Percentiles rank a stretch among this genome's conserved stretches.
phyloP scores from a whole-genome alignment of 2,329 filamentous ascomycete species.

The Ophiostoma tasmaniense region DNA sequence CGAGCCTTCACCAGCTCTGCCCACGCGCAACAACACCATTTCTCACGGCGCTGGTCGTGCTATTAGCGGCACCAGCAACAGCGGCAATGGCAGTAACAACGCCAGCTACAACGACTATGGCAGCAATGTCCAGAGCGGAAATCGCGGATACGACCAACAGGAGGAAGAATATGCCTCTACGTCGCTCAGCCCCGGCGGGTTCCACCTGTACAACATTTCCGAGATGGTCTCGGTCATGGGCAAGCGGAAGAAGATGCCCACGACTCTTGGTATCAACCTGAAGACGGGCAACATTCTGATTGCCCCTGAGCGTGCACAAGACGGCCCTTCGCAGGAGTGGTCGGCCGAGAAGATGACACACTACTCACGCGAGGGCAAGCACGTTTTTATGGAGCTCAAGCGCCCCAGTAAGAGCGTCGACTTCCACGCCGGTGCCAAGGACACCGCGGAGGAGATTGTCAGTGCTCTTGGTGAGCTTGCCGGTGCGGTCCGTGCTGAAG shows the following conservation, averaged over 20 bases:
- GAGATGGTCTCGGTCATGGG: constrained; percentile 97
- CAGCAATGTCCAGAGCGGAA: constrained; percentile 14
- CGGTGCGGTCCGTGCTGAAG: constrained; percentile 74
- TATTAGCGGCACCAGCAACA: background rate
- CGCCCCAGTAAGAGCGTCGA: constrained; percentile 90
- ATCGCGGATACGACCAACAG: constrained; percentile 26
- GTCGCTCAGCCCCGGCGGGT: constrained; percentile 62
- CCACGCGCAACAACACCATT: constrained; percentile 16
- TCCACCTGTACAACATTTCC: constrained; percentile 92
- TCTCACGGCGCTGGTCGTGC: constrained; percentile 4
- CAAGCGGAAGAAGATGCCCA: constrained; percentile 96
- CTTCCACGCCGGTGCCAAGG: constrained; percentile 94
- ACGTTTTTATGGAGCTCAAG: constrained; percentile 90
- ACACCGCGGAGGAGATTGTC: constrained; percentile 91
- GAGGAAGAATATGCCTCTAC: constrained; percentile 24
- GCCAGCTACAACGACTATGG: background rate
- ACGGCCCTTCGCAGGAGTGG: constrained; percentile 87
- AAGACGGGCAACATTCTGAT: constrained; percentile 84
- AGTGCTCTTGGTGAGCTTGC: constrained; percentile 79
- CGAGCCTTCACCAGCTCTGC: constrained; percentile 22
- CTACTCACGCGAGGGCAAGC: constrained; percentile 95
- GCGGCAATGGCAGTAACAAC: background rate
- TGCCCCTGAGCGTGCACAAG: constrained; percentile 72
- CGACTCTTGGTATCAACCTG: constrained; percentile 88
- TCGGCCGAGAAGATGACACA: constrained; percentile 91